These are phyloP conservation scores for Ganoderma lucidum DNA, from an alignment of 1,284 basidiomycete species.

Conservation along the genomic window DNA sequence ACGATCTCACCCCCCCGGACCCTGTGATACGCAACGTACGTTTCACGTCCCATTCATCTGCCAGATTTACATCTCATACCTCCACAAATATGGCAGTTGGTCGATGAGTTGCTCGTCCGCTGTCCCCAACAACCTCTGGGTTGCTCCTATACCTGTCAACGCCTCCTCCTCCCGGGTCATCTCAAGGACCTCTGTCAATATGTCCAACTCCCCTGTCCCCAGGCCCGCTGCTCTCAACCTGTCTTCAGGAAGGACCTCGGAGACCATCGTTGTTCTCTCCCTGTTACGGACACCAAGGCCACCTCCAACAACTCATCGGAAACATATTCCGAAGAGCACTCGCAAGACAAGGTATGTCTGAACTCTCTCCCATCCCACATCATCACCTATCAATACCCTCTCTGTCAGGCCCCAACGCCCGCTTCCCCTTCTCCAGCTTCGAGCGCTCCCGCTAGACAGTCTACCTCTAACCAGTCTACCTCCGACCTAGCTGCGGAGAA, in stretches of 20 bases:
- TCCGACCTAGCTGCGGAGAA: conserved; percentile 33
- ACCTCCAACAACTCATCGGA: neutral
- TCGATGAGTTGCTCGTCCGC: conserved; percentile 83
- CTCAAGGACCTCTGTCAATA: conserved; percentile 68
- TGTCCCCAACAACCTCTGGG: conserved; percentile 69
- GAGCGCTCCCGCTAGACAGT: neutral
- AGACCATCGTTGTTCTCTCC: conserved; percentile 25
- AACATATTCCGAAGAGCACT: neutral
- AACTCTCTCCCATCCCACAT: neutral
- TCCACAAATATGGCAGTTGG: conserved; percentile 61
- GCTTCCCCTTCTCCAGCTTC: neutral
- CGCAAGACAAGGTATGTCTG: conserved; percentile 7
- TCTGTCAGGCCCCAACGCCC: neutral
- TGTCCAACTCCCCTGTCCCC: conserved; percentile 61
- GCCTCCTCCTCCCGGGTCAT: conserved; percentile 74
- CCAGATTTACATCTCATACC: conserved; percentile 23
- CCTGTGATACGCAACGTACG: conserved; percentile 78
- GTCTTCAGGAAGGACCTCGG: conserved; percentile 53
- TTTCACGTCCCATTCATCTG: conserved; percentile 32
- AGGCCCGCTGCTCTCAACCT: conserved; percentile 52
- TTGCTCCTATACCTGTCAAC: conserved; percentile 72
- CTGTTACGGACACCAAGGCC: neutral
- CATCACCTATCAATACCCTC: neutral
- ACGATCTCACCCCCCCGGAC: conserved; percentile 67
- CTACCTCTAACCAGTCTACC: neutral